Base-by-base conservation (phyloP, 805 yeast genomes). In the Hanseniaspora pseudoguilliermondii region DNA sequence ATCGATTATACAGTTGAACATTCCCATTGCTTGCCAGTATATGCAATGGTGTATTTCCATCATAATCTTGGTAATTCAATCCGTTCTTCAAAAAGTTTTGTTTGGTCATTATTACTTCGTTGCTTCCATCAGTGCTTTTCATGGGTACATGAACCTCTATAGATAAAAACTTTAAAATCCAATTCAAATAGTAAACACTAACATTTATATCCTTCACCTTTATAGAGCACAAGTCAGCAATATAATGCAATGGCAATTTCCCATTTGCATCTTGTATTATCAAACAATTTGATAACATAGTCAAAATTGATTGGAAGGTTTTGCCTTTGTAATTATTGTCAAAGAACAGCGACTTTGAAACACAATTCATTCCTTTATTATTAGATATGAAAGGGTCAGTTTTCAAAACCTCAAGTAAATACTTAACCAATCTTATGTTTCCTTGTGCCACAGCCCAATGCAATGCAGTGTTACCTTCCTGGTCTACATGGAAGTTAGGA, bases 381-480 rank as follows among this genome's bases (percentile, higher is more conserved):
- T 79, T 80, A 50, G 75, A 70, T 15, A 71, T 66, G 27, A 77
- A 59, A 3, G 84, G 83, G 62, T 82, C 81, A 2, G 87, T 86
- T 27, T 83, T 80, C 58, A 81, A 75, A 4, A 77, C 71, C 6
- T 71, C 67, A 21, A 84, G 61, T 32, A 85, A 64, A 32, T 80
- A 71, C 59, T 80, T 81, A 18, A 83, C 75, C 58, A 84, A 72
- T 7, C 76, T 73, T n/a, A 76, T 64, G 58, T 82, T 78, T 1
- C 86, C 91, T 81, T 86, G 77, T 0, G 93, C 83, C 34, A 87
- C 76, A 0, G 95, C 93, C 95, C 95, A 86, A 66, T 86, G 95
- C 54, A 86, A 72, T 1, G 89, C 79, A 0, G 90, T 82, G 63
- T 86, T 89, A 0, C 91, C 91, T 60, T 86, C 93, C 58, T 80